Conservation (phyloP, 805 yeast genomes). For the Pichia paraexigua region DNA sequence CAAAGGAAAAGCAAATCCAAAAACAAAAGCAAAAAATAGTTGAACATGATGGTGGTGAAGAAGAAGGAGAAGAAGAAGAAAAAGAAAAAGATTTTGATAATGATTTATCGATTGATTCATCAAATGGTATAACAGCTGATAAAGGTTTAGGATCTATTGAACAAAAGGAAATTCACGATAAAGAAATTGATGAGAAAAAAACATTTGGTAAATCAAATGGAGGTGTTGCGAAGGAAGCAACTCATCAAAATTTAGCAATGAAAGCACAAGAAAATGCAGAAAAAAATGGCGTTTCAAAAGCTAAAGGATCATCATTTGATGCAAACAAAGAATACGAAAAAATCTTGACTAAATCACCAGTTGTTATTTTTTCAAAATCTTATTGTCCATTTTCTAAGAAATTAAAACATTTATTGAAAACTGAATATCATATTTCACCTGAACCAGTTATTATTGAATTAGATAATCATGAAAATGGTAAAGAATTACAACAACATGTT, state of each 20-base stretch:
- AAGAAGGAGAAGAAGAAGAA: not conserved
- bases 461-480: constrained; percentile 72
- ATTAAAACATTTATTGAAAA: constrained; percentile 57
- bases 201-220: not conserved
- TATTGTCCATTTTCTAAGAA: constrained; percentile 71
- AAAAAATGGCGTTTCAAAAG: constrained; percentile 1
- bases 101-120: not conserved
- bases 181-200: not conserved
- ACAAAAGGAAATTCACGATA: constrained; percentile 5
- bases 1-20: not conserved
- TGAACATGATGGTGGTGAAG: too few species aligned
- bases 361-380: constrained; percentile 53
- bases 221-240: not conserved
- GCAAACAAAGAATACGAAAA: constrained; percentile 46
- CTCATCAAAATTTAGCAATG: not conserved
- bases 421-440: constrained; percentile 65
- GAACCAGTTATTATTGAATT: constrained; percentile 68
- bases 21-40: not conserved
- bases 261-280: constrained; percentile 9
- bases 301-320: constrained; percentile 29
- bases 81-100: not conserved
- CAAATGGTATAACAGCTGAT: constrained; percentile 7
- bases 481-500: constrained; percentile 65
- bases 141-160: constrained; percentile 4
- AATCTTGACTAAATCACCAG: constrained; percentile 55